Evolutionary conservation across 116 monocot genomes (phyloP), one percentile per base, ranked within the genome.

Genomic region (Zostera marina): DNA sequence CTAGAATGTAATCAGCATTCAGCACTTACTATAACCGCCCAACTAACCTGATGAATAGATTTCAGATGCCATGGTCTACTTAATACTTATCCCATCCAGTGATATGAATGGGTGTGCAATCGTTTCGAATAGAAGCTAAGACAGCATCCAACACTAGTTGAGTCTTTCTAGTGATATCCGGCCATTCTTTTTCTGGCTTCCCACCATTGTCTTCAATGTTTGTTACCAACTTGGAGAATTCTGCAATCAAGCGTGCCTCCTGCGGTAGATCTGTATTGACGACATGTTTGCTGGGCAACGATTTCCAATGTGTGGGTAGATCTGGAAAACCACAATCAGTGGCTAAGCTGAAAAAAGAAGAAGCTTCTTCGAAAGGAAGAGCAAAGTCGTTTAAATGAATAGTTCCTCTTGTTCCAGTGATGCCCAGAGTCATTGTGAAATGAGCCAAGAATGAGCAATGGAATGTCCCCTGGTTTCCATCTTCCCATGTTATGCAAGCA

Each of bases 71-170:
- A 32, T 32, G 20, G 20, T 20, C 51, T 51, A 51, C 51, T 20
- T 19, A 15, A 16, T 51, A 51, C 51, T 20, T 19, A 15, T 51
- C 20, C 51, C 32, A 32, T 5, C 32, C 32, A 32, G 1, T 9
- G 3, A 51, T 9, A 51, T 17, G 51, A 3, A 77, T 77, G 49
- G 81, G 71, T 52, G 63, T 54, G 56, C 54, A 78, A 6, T 72
- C 87, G 14, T 59, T 75, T 1, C 83, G 80, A 8, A 92, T 74
- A 0, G 87, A 87, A 10, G 73, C 65, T 47, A 83, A 87, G 16
- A 92, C 83, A 0, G 87, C 92, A 76, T 92, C 87, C 4, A 87
- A 3, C 17, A 92, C 83, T 62, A 78, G 51, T 62, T 92, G 87
- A 0, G 92, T 92, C 67, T 92, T 92, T 57, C 80, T 77, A 19